Evolutionary conservation across 73 alveolate genomes (phyloP), one percentile per base, ranked within the genome.

Genomic region (Diophrys sp.): DNA sequence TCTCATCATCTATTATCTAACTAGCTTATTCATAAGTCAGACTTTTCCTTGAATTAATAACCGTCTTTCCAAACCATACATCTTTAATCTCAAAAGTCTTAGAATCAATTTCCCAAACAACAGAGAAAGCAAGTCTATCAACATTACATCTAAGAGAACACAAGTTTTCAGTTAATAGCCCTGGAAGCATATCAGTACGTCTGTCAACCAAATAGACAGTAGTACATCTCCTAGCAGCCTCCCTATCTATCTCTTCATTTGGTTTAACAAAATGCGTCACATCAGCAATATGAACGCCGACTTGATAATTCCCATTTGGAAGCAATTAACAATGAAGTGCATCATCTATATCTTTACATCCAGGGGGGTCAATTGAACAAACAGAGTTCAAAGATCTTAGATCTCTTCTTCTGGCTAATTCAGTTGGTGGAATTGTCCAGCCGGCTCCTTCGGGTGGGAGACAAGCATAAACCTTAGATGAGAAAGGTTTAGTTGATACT

Each of bases 231-330:
- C 95, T 92, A 30, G 98, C 96, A 0, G 99, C 99, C 56, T 96
- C 98, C 80, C 86, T 92, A 87, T 97, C 99, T 0, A 97, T 94
- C 30, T 90, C 96, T 18, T 96, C 79, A 30, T 96, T 98, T 23
- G 99, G 90, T 68, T 84, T 93, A 1, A 97, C 99, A 85, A 93
- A 97, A 74, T 97, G 96, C 34, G 98, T 88, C 0, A 97, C 99
- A 89, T 97, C 99, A 27, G 99, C 99, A 24, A 97, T 96, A 87
- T 97, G 99, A 24, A 97, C 99, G 31, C 99, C 99, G 26, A 97
- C 95, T 91, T 97, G 98, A 88, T 83, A 96, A 74, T 92, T 94
- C 0, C 98, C 98, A 85, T 96, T 93, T 8, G 95, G 95, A 24
- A 97, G 79, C n/a, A 72, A 26, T 44, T 85, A 82, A 72, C 99